Base-by-base conservation (phyloP, 345 rosid genomes). In the Pelargonium nanum region DNA sequence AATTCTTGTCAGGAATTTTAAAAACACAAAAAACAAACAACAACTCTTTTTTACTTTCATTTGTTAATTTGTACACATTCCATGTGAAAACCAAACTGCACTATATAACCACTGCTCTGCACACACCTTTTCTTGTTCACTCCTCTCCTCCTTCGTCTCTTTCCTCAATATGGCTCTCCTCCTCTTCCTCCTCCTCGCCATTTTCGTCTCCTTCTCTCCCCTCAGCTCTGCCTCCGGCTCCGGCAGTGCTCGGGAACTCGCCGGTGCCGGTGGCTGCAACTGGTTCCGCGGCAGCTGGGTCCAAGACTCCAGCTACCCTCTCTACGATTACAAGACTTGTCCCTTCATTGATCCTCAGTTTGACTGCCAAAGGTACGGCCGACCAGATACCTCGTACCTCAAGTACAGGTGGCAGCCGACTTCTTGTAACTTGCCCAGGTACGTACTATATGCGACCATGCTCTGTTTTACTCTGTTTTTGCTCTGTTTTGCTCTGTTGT, bases 271-370 rank as follows among this genome's bases (percentile, higher is more conserved):
- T 7, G 7, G 45, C 45, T 80, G 85, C 57, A 68, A 74, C 56
- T 16, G 75, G 57, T 80, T 69, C 72, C 78, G 70, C 24, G 85
- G 85, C 60, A 57, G 58, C 58, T 80, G 85, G 85, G 80, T 66
- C 45, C 60, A 34, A 28, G 80, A 80, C 69, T 70, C 72, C 7
- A 62, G 67, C 4, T 70, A 72, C 57, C 85, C 82, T 15, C 70
- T 75, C 26, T 80, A 66, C 70, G 12, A 44, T 19, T 72, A 72
- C 12, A 80, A 77, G n/a, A 58, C 80, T 51, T 80, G 82, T 59
- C 75, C 82, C n/a, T 52, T 59, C 62, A 71, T 80, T 25, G 85
- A 69, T 55, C 78, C 75, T 69, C 68, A 75, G 26, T 81, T 81
- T 73, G 50, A 75, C 61, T 80, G 80, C 62, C 65, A 66, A 53